Percentiles rank a stretch among this genome's conserved stretches.
Conservation (phyloP, 306 rosid species). For the Vicia sativa region DNA sequence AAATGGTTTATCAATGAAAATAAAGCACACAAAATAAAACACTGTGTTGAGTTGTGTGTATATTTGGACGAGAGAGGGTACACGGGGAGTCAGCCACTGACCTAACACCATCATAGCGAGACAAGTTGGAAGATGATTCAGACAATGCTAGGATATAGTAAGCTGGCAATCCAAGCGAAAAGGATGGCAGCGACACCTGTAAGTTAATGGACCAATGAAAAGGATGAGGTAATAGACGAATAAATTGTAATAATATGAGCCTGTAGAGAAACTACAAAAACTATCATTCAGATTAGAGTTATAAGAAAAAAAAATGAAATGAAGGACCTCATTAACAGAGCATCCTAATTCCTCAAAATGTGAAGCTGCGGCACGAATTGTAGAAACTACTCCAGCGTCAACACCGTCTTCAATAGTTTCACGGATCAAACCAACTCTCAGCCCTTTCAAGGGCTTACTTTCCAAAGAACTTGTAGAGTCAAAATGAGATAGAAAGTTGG, state of each 20-base stretch:
- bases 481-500: slow-evolving; percentile 61
- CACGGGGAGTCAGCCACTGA: slow-evolving; percentile 30
- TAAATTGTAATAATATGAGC: slow-evolving; percentile 20
- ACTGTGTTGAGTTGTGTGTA: slow-evolving; percentile 3
- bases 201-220: slow-evolving; percentile 37
- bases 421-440: slow-evolving; percentile 80
- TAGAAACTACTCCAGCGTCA: slow-evolving; percentile 70
- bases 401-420: slow-evolving; percentile 91
- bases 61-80: background rate
- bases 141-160: slow-evolving; percentile 90
- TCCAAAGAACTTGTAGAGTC: slow-evolving; percentile 50
- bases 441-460: slow-evolving; percentile 88
- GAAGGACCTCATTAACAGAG: slow-evolving; percentile 70
- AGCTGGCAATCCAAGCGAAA: slow-evolving; percentile 98
- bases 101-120: slow-evolving; percentile 97
- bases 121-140: slow-evolving; percentile 92
- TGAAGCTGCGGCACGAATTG: slow-evolving; percentile 76
- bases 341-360: slow-evolving; percentile 96
- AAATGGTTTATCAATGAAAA: slow-evolving; percentile 32
- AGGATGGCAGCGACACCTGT: slow-evolving; percentile 92
- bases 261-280: slow-evolving; percentile 25
- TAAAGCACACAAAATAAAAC: slow-evolving; percentile 17
- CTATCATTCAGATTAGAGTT: slow-evolving; percentile 16
- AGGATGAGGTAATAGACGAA: background rate
- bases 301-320: slow-evolving; percentile 24